Percentiles rank a stretch among this genome's conserved stretches.
These are phyloP conservation scores for Candida maris DNA, from an alignment of 805 yeast genomes.

Conservation along the genomic window DNA sequence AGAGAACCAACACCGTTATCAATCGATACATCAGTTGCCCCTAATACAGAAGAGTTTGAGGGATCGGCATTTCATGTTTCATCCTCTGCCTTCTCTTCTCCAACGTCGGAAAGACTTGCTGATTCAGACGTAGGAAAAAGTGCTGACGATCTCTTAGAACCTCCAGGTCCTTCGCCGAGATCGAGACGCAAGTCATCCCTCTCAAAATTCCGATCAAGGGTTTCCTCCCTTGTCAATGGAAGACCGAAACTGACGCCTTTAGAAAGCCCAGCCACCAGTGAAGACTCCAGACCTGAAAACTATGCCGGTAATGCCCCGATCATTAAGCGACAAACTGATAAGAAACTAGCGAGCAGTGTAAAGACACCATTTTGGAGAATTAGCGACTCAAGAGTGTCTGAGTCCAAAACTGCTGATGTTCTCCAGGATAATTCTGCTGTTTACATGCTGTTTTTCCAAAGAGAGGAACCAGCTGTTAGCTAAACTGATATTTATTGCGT, in stretches of 20 bases:
- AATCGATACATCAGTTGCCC: no score
- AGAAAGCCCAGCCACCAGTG: conserved; percentile 3
- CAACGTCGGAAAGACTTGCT: no score
- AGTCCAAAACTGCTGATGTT: conserved; percentile 55
- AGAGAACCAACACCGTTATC: background rate
- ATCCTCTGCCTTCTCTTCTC: no score
- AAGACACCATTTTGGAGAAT: conserved; percentile 79
- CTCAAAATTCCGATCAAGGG: conserved; percentile 19
- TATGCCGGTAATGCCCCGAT: conserved; percentile 4
- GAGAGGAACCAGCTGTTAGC: background rate
- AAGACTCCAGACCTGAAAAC: conserved; percentile 1
- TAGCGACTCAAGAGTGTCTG: conserved; percentile 71
- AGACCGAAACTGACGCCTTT: conserved; percentile 13
- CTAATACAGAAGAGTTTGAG: no score
- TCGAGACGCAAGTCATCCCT: conserved; percentile 12
- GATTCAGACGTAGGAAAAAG: no score
- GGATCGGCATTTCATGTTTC: no score
- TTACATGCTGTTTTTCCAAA: conserved; percentile 81
- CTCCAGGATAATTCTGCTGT: conserved; percentile 70
- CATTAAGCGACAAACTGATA: conserved; percentile 23
- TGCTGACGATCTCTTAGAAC: no score
- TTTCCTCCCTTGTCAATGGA: conserved; percentile 21
- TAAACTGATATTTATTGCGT: no score
- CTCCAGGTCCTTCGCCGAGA: no score
- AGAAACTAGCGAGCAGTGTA: conserved; percentile 51